Evolutionary conservation across 225 moss, liverwort and hornwort genomes (phyloP), one percentile per base, ranked within the genome.

Genomic region (Pleurozium schreberi): DNA sequence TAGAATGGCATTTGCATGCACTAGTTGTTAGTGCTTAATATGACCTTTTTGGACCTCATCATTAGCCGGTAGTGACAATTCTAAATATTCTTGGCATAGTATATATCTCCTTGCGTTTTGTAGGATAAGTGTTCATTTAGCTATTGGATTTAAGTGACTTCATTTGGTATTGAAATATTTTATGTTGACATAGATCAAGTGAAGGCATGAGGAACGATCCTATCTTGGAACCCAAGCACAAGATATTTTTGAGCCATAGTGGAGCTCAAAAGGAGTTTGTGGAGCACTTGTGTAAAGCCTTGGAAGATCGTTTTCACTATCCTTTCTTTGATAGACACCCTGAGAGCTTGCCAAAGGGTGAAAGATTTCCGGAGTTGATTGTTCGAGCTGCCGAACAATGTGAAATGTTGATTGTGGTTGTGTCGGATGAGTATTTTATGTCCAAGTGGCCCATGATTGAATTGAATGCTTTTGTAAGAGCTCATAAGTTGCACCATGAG

Each of bases 111-210:
- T 55, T n/a, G 26, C 27, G n/a, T 16, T 25, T 7, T 17, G 79
- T 27, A 38, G 26, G 10, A 57, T 47, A 31, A 18, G 47, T 47
- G 2, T 31, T 74, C 31, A 31, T 19, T 49, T 49, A 49, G 11
- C 4, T 31, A 3, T 49, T 18, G 2, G 0, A 4, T 30, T 30
- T 30, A 30, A 1, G 1, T 57, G 38, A n/a, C 2, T 58, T 11
- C 2, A 18, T 80, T 1, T 28, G 18, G 30, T 27, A 12, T 36
- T 80, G 80, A 80, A 59, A 40, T 17, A 27, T 42, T 60, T 27
- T 28, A 42, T 59, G 3, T 2, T 42, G 80, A 19, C 30, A 12
- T 9, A 80, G 60, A 7, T 43, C 60, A 19, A 80, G 30, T 18
- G 80, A 60, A 42, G 60, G 42, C 60, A 42, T 12, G 13, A 34